Percentiles rank a stretch among this genome's conserved stretches.
phyloP scores from a whole-genome alignment of 2,329 filamentous ascomycete species.

The Epichloe brachyelytri region DNA sequence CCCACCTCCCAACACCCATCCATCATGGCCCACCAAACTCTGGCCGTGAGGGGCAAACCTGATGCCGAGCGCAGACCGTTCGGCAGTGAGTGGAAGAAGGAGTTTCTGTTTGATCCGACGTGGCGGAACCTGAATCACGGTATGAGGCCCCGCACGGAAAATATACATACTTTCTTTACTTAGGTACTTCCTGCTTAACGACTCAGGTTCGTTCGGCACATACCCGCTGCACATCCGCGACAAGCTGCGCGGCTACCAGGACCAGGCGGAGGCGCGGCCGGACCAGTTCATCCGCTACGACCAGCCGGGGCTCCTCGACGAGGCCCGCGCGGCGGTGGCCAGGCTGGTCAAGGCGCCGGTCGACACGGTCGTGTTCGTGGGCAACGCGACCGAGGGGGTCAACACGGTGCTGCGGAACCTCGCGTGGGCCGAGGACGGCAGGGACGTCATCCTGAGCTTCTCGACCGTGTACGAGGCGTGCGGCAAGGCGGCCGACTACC shows the following conservation, averaged over 20 bases:
- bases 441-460: slow-evolving; percentile 71
- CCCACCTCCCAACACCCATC: no score
- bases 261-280: slow-evolving; percentile 51
- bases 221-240: slow-evolving; percentile 51
- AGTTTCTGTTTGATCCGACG: slow-evolving; percentile 57
- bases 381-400: slow-evolving; percentile 67
- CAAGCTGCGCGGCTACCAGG: slow-evolving; percentile 51
- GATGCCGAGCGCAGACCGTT: slow-evolving; percentile 10
- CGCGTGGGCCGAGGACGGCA: slow-evolving; percentile 51
- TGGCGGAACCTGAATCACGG: slow-evolving; percentile 71
- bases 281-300: slow-evolving; percentile 66
- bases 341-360: slow-evolving; percentile 50
- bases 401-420: slow-evolving; percentile 74
- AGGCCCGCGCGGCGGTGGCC: slow-evolving; percentile 55
- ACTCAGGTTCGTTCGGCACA: slow-evolving; percentile 63
- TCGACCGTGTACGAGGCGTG: slow-evolving; percentile 67
- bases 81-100: slow-evolving; percentile 34
- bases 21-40: no score
- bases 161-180: no score
- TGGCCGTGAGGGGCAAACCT: not conserved
- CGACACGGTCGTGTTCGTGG: slow-evolving; percentile 60
- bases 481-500: slow-evolving; percentile 56
- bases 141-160: slow-evolving; percentile 15
- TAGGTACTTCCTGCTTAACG: no score
- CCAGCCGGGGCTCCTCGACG: slow-evolving; percentile 48